Conservation (phyloP, 2,329 filamentous ascomycete species). For the Coniochaeta sp. region DNA sequence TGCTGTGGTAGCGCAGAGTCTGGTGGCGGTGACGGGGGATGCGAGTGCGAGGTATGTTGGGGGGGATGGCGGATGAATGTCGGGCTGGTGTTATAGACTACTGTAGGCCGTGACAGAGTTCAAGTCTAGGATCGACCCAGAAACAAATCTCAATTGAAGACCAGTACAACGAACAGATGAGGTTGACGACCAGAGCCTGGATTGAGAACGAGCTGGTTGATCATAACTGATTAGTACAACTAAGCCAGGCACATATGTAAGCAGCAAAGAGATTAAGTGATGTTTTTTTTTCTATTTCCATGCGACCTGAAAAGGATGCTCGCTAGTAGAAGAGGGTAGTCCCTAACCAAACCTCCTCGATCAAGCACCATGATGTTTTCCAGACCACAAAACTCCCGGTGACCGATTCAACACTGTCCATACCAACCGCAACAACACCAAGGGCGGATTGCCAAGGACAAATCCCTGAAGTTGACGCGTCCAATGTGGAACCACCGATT, state of each 20-base stretch:
- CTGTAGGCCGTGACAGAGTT: too few species aligned
- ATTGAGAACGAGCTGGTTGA: too few species aligned
- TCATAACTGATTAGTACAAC: too few species aligned
- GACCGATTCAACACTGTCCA: not conserved
- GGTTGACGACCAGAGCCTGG: too few species aligned
- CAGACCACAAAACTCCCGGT: not conserved
- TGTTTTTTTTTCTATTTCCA: not conserved
- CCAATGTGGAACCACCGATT: too few species aligned
- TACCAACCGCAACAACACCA: not conserved
- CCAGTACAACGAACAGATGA: too few species aligned
- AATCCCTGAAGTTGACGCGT: too few species aligned
- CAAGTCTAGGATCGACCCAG: too few species aligned
- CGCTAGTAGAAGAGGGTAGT: not conserved
- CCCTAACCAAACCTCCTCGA: not conserved
- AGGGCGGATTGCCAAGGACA: not conserved
- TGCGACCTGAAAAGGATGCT: not conserved
- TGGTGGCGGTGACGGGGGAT: constrained; percentile 6
- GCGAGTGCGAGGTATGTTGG: constrained; percentile 11
- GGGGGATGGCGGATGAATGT: constrained; percentile 4
- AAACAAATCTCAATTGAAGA: too few species aligned
- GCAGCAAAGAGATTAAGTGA: not conserved
- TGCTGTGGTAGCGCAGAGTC: constrained; percentile 10
- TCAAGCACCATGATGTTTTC: not conserved
- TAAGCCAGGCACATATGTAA: not conserved
- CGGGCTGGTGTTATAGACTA: not conserved